These are phyloP conservation scores for Pyrus hybrid DNA, from an alignment of 331 rosid species.

Conservation along the genomic window DNA sequence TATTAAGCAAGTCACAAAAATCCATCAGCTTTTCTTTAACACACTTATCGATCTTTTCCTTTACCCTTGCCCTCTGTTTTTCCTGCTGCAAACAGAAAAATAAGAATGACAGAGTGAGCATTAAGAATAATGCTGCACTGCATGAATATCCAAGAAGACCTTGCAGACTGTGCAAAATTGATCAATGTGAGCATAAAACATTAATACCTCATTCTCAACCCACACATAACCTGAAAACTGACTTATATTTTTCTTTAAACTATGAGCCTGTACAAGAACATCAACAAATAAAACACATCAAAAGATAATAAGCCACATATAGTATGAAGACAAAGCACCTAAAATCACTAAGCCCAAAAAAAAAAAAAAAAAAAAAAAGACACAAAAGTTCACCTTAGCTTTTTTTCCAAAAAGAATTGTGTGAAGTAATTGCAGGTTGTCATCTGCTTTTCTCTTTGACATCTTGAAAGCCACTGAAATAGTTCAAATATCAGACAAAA, in stretches of 20 bases:
- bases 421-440: conserved; percentile 77
- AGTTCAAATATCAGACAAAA: conserved; percentile 31
- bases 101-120: background rate
- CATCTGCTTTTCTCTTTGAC: conserved; percentile 91
- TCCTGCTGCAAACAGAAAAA: conserved; percentile 38
- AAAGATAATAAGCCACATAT: background rate
- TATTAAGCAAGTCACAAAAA: conserved; percentile 83
- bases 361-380: background rate
- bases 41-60: conserved; percentile 86
- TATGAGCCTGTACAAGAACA: conserved; percentile 43
- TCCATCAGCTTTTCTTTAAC: conserved; percentile 84
- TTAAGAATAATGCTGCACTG: background rate
- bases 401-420: conserved; percentile 74
- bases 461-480: conserved; percentile 89
- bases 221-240: conserved; percentile 96
- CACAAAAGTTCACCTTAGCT: conserved; percentile 49
- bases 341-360: conserved; percentile 6
- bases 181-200: background rate
- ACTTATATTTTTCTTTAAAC: conserved; percentile 68
- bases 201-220: conserved; percentile 76
- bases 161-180: background rate
- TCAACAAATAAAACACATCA: background rate
- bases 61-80: conserved; percentile 69
- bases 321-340: background rate
- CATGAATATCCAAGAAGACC: background rate